Conservation (phyloP, 768 basidiomycete genomes). For the Roridomyces roridus region DNA sequence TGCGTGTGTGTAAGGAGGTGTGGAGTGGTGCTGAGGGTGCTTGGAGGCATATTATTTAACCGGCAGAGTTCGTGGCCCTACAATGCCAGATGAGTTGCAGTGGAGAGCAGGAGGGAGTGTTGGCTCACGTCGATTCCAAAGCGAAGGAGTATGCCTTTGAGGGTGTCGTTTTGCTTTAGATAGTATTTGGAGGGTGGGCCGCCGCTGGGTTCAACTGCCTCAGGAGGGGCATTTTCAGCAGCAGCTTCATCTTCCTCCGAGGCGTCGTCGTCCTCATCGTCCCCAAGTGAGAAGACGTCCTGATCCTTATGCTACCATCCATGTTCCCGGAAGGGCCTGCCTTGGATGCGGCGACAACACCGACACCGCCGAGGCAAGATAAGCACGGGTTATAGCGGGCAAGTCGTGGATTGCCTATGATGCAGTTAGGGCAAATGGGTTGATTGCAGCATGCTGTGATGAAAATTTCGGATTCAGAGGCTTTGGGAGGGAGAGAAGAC, state of each 20-base stretch:
- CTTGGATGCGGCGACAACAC: constrained; percentile 34
- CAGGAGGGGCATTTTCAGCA: constrained; percentile 10
- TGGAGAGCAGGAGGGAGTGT: neutral
- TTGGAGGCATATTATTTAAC: constrained; percentile 69
- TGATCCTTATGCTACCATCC: constrained; percentile 65
- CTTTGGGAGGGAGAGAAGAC: constrained; percentile 56
- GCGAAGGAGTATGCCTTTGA: constrained; percentile 67
- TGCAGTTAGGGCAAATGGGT: constrained; percentile 69
- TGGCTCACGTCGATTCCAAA: constrained; percentile 65
- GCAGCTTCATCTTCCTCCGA: neutral
- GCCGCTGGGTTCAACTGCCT: neutral
- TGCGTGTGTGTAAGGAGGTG: constrained; percentile 77
- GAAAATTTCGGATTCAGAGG: constrained; percentile 36
- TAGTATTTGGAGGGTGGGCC: constrained; percentile 49
- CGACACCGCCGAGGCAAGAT: constrained; percentile 66
- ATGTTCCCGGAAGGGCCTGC: constrained; percentile 39
- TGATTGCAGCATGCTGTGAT: constrained; percentile 68
- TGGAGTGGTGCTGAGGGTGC: constrained; percentile 71
- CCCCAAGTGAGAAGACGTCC: constrained; percentile 70
- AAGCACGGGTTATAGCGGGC: constrained; percentile 76
- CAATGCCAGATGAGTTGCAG: constrained; percentile 2
- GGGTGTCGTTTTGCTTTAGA: constrained; percentile 62
- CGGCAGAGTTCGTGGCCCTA: constrained; percentile 67
- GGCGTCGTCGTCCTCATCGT: constrained; percentile 41
- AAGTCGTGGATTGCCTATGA: constrained; percentile 65